Evolutionary conservation across 2,329 filamentous ascomycete genomes (phyloP).

Genomic region (Fusarium robinianum): DNA sequence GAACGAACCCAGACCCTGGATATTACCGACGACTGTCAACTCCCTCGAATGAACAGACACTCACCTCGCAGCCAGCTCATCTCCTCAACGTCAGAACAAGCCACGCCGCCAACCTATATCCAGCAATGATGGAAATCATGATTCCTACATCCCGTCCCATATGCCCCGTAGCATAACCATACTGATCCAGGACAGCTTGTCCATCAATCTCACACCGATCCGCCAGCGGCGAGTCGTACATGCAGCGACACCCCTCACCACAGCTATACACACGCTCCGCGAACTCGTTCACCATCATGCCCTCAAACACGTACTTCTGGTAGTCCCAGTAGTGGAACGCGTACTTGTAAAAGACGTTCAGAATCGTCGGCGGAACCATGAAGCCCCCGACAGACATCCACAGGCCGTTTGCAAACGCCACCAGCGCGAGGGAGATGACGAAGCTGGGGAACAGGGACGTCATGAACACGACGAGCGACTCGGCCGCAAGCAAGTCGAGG

Average conservation of each 20-base stretch:
- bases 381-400: conserved; percentile 91
- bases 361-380: conserved; percentile 70
- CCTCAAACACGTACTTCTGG: conserved; percentile 83
- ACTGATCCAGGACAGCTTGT: conserved; percentile 68
- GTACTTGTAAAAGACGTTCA: conserved; percentile 86
- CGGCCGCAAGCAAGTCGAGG: conserved; percentile 79
- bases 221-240: conserved; percentile 64
- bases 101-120: conserved; percentile 61
- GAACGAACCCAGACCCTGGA: too few relatives aligned
- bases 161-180: conserved; percentile 70
- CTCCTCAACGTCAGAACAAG: conserved; percentile 53
- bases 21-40: too few relatives aligned
- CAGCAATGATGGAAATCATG: conserved; percentile 74
- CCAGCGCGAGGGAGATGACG: conserved; percentile 76
- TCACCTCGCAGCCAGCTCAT: too few relatives aligned
- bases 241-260: conserved; percentile 62
- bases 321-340: conserved; percentile 91
- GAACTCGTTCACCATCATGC: conserved; percentile 95
- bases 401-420: conserved; percentile 83
- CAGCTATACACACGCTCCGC: conserved; percentile 60
- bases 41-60: too few relatives aligned
- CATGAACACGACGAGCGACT: conserved; percentile 79
- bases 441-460: conserved; percentile 76
- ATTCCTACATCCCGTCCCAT: conserved; percentile 80
- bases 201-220: conserved; percentile 71